Evolutionary conservation across 768 basidiomycete species (phyloP).

Genomic region (Thelephora ganbajun): DNA sequence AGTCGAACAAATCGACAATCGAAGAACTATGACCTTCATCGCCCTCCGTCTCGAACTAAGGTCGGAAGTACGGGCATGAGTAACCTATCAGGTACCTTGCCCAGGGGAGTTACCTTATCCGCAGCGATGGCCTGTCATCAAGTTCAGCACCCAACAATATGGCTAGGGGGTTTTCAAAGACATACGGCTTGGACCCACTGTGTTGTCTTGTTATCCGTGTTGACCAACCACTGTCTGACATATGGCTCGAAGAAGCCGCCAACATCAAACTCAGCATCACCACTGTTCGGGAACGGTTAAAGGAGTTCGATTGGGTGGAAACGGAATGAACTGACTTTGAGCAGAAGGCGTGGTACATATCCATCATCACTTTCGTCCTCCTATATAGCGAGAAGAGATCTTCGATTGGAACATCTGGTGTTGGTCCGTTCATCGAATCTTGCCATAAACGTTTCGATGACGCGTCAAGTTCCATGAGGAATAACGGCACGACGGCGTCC

Average conservation of each 20-base stretch:
- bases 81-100: background rate
- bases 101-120: constrained; percentile 43
- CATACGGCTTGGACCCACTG: constrained; percentile 90
- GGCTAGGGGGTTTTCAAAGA: background rate
- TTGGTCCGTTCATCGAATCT: constrained; percentile 76
- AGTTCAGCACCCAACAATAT: background rate
- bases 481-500: constrained; percentile 52
- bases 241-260: constrained; percentile 76
- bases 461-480: constrained; percentile 49
- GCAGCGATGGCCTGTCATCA: constrained; percentile 55
- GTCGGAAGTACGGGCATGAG: background rate
- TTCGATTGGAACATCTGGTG: constrained; percentile 77
- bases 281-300: constrained; percentile 21
- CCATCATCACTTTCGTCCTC: constrained; percentile 55
- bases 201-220: constrained; percentile 78
- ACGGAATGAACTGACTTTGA: constrained; percentile 40
- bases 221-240: constrained; percentile 78
- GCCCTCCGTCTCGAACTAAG: constrained; percentile 66
- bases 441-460: constrained; percentile 67
- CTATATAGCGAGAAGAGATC: constrained; percentile 84
- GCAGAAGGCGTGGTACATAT: constrained; percentile 76
- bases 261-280: constrained; percentile 50
- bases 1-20: constrained; percentile 92
- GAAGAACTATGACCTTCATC: constrained; percentile 87
- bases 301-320: background rate